Evolutionary conservation across 345 rosid species (phyloP), one percentile per base, ranked within the genome.

Genomic region (Salix arbutifolia): DNA sequence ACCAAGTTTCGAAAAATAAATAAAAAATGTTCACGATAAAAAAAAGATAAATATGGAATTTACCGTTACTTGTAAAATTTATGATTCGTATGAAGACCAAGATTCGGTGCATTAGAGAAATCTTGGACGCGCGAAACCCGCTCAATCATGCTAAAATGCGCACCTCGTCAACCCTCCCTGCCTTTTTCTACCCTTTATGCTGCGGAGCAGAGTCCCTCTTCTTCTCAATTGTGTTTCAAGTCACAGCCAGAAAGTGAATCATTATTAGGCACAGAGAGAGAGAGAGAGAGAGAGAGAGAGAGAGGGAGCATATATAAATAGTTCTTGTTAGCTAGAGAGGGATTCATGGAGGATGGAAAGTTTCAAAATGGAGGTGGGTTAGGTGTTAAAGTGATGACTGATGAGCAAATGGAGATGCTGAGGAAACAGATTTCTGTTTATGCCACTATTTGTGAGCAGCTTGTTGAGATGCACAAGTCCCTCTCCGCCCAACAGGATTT

Each of bases 381-480:
- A 8, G 75, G 56, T 3, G 84, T 83, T 73, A 87, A 78, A 48
- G 89, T 89, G 78, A 90, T 93, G 91, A 93, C 91, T 16, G 94
- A 93, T 68, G 98, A 90, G 77, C 98, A 93, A 65, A 78, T 91
- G 87, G 96, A 90, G 86, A 72, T 80, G 37, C 81, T 88, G 56
- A 83, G 93, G 75, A 91, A 87, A 75, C 97, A 92, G 75, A 92
- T 92, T 76, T 85, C 89, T 64, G 84, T 87, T 23, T 92, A 88
- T 66, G 78, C 87, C 31, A 75, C 81, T 17, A 84, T 92, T 25
- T 86, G 87, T 56, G 90, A 90, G 26, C 87, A 82, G 82, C 96
- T 93, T 25, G 82, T 86, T 42, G 81, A 86, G 76, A 85, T 88
- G 87, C 91, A 91, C 79, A 87, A 77, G 28, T 33, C 86, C 66